phyloP scores from a whole-genome alignment of 169 alveolate genomes.

The Plasmodium cynomolgi region DNA sequence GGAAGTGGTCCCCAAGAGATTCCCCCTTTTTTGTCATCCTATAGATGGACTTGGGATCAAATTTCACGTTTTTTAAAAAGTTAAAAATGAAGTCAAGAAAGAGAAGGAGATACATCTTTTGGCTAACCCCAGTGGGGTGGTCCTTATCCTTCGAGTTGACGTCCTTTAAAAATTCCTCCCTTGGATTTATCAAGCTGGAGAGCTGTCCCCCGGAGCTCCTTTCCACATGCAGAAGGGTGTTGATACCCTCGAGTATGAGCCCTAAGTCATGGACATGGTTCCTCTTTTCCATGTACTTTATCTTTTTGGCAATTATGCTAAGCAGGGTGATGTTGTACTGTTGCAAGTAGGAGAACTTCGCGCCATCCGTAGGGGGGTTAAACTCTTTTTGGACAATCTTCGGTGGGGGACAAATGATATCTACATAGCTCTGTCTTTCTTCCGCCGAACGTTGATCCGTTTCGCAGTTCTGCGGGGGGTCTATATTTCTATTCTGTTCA shows the following conservation, averaged over 20 bases:
- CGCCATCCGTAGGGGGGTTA: not conserved
- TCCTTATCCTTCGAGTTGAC: not conserved
- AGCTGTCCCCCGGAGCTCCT: not conserved
- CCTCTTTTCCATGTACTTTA: slow-evolving; percentile 34
- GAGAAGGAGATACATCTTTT: slow-evolving; percentile 10
- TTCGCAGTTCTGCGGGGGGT: not conserved
- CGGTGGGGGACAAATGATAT: not conserved
- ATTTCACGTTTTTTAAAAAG: slow-evolving; percentile 33
- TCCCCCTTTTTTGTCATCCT: not conserved
- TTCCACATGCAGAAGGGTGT: slow-evolving; percentile 24
- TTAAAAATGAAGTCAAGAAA: slow-evolving; percentile 39
- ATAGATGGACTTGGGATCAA: not conserved
- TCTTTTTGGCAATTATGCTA: slow-evolving; percentile 41
- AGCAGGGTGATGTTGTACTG: slow-evolving; percentile 19
- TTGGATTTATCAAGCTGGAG: slow-evolving; percentile 26
- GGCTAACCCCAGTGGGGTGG: not conserved
- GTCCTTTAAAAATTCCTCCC: slow-evolving; percentile 5
- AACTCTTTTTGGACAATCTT: not conserved
- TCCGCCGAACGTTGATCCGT: not conserved
- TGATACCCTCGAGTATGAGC: slow-evolving; percentile 4
- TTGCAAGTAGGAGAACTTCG: not conserved
- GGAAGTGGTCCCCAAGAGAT: not conserved
- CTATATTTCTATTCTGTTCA: not conserved
- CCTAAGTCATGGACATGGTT: slow-evolving; percentile 5
- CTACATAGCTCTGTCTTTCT: not conserved